Evolutionary conservation across 768 basidiomycete species (phyloP), one percentile per base, ranked within the genome.

Genomic region (Crassisporium funariophilum): DNA sequence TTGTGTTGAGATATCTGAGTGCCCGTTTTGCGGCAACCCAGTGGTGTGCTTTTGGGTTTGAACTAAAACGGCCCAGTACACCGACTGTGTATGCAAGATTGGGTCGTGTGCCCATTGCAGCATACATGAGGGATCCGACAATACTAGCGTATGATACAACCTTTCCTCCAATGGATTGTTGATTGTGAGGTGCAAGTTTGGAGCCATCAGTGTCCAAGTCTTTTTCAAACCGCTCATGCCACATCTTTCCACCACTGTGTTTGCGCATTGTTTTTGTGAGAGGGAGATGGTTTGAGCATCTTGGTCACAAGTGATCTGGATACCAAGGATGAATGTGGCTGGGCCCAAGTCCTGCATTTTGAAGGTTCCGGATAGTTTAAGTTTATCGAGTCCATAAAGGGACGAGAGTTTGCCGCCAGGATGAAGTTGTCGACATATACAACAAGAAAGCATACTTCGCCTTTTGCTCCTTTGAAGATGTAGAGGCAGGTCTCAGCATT

Each of bases 261-360:
- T n/a, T n/a, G n/a, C n/a, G n/a, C n/a, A n/a, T n/a, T n/a, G n/a
- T n/a, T n/a, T n/a, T n/a, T n/a, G n/a, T n/a, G n/a, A n/a, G n/a
- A n/a, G n/a, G n/a, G n/a, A n/a, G 38, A 55, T 41, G 8, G 20
- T 25, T 15, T 43, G 12, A 9, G 19, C 20, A 16, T 17, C 16
- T n/a, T 27, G 47, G 25, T 57, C 41, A 2, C 53, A 44, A 5
- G 23, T 51, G 41, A 65, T 52, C 37, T 55, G 33, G 24, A 66
- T 54, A 8, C 58, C 59, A 2, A 66, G 50, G 9, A 66, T 46
- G 46, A 55, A 58, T 20, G 52, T 47, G 13, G 63, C 44, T n/a
- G 56, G 35, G 4, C 66, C 61, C 3, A 63, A 40, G 37, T 67
- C 57, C 0, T 47, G 47, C 15, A 69, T 61, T n/a, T 59, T 50